Base-by-base conservation (phyloP, 106 monocot genomes). In the Phalaenopsis aphrodite region DNA sequence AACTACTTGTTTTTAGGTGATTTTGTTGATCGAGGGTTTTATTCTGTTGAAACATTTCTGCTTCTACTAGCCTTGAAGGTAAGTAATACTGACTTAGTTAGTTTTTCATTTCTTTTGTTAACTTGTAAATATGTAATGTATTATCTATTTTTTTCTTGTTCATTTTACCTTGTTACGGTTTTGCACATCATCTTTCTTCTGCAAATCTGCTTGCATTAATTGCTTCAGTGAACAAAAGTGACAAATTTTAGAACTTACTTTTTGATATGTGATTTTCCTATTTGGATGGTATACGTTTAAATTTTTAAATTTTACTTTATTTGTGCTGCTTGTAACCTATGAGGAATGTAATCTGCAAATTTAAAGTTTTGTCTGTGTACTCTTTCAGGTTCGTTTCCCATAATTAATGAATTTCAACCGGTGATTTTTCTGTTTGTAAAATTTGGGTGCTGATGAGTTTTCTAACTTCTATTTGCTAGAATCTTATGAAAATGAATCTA, bases 1-100 rank as follows among this genome's bases (percentile, higher is more conserved):
- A 99, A 95, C 81, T 99, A 99, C 80, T 80, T 99, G 79, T 95
- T 99, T 87, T 83, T 99, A 43, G 99, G 99, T 55, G 99, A 99
- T 90, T 99, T 99, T 93, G 99, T 99, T 79, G 99, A 99, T 73
- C 81, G 95, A 55, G 99, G 99, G 65, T 99, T 95, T 84, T 99
- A 99, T 88, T 99, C 99, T 84, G 99, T 99, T 77, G 99, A 99
- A 86, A 95, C 99, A 65, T 99, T 99, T 89, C 78, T 95, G 39
- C 99, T 99, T 74, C 80, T 99, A 18, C 82, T 99, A 14, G 99
- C 99, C 7, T 81, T 99, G 75, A 99, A 99, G 93, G 99, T 99
- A 84, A 74, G 43, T 74, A 19, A 45, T 45, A 43, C 74, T 42
- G 41, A 42, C 5, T 43, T 74, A n/a, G 19, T 18, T 43, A 7